Evolutionary conservation across 495 filamentous ascomycete species (phyloP), one percentile per base, ranked within the genome.

Genomic region (Penicillium alfredii): DNA sequence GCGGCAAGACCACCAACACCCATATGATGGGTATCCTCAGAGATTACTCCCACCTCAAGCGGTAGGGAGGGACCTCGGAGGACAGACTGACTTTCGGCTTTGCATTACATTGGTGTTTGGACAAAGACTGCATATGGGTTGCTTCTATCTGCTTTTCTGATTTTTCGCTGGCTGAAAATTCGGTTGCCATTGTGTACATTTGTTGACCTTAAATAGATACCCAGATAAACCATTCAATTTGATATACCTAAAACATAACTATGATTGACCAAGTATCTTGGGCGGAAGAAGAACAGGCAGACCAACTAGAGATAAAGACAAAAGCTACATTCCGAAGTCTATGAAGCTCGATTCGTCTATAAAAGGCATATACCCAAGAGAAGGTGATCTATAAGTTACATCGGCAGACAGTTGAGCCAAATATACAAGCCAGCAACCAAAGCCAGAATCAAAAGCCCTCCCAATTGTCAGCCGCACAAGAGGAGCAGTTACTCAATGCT

Each of bases 1-100:
- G 80, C 39, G 86, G 83, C 16, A 93, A 88, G 72, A 82, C 82
- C 25, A 95, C 88, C 30, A 98, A 98, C 54, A 81, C 77, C 20
- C 92, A 98, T 56, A 94, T 98, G 92, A 73, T 71, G 51, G 80
- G 83, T 44, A 76, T 98, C 29, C 65, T 97, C 41, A 81, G 84
- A 63, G 88, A 95, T 53, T 93, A 88, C 44, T 82, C 80, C 19
- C 73, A 82, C 58, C 58, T 74, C 42, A 77, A 77, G 55, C 60
- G 63, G 28, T 70, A n/a, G n/a, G n/a, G 42, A 55, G 33, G 15
- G 31, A 9, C 21, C 10, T 40, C n/a, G n/a, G n/a, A n/a, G n/a
- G n/a, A n/a, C n/a, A n/a, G n/a, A n/a, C n/a, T n/a, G n/a, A n/a
- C n/a, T n/a, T n/a, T n/a, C n/a, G n/a, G n/a, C n/a, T n/a, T n/a